phyloP scores from a whole-genome alignment of 1,284 basidiomycete genomes.

The Caloboletus inedulis region DNA sequence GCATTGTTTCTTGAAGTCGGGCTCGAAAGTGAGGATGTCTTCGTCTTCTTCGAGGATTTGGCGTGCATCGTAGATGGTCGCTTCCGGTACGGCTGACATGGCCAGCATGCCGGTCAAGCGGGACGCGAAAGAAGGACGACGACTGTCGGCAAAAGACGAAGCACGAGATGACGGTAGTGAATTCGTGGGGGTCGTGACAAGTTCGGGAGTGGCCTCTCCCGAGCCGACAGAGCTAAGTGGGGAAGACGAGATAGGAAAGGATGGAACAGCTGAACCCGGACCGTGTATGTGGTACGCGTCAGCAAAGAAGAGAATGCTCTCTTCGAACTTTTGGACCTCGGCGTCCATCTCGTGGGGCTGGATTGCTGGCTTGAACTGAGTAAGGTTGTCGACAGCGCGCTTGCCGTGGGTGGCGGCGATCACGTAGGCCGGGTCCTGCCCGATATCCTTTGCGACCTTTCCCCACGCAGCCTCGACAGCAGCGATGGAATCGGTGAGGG shows the following conservation, averaged over 20 bases:
- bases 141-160: conserved; percentile 40
- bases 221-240: conserved; percentile 35
- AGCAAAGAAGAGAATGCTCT: conserved; percentile 69
- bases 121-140: conserved; percentile 51
- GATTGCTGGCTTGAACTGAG: conserved; percentile 56
- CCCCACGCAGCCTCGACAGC: conserved; percentile 81
- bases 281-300: conserved; percentile 57
- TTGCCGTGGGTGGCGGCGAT: conserved; percentile 77
- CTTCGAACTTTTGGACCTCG: conserved; percentile 67
- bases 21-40: conserved; percentile 32
- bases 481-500: conserved; percentile 71
- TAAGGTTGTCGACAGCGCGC: conserved; percentile 64
- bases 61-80: conserved; percentile 36
- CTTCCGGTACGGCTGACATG: conserved; percentile 42
- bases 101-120: conserved; percentile 47
- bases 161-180: conserved; percentile 44
- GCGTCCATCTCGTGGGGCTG: conserved; percentile 61
- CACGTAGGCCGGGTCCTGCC: conserved; percentile 60
- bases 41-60: conserved; percentile 40
- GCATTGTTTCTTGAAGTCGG: conserved; percentile 33
- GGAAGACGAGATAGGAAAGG: conserved; percentile 26
- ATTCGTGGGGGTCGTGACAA: conserved; percentile 28
- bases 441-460: conserved; percentile 68
- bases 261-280: conserved; percentile 34
- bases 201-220: conserved; percentile 40